Base-by-base conservation (phyloP, 805 yeast genomes). In the Wickerhamiella brachini region DNA sequence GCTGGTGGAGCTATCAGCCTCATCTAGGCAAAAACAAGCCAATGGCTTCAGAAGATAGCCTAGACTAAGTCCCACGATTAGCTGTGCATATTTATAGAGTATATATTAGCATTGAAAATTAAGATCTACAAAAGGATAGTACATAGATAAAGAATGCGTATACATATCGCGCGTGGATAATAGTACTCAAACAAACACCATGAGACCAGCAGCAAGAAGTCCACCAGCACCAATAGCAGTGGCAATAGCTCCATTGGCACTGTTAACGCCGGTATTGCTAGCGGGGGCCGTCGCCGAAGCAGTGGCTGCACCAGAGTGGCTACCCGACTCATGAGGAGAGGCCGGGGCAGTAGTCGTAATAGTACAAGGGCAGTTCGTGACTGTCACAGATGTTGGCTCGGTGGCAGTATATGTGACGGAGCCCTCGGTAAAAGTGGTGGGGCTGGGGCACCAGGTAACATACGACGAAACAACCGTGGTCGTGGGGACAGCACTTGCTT, bases 301-400 rank as follows among this genome's bases (percentile, higher is more conserved):
- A 29, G 34, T 29, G 15, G 34, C 34, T 3, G 34, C 3, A 9
- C 34, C 34, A 29, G 34, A 29, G 12, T 37, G 41, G 41, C 20
- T 37, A 20, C 41, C 20, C 20, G 41, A 15, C 41, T n/a, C 41
- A 9, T 37, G 18, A 5, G 20, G 15, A 9, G 34, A 24, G 26
- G 8, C 34, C 8, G 34, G 20, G n/a, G 20, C 18, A 20, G 49
- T 22, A 26, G 47, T 48, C n/a, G 41, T 46, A 21, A 29, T 23
- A 24, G 59, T 52, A 52, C 56, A 53, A 7, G 57, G 52, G 56
- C 58, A 54, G 54, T 56, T 54, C 10, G 89, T 82, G 77, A 82
- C 76, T 68, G 87, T 82, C 62, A 83, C 67, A 58, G 89, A 82
- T 64, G 87, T 81, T 50, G 86, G 77, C 60, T 67, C 79, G 54